Evolutionary conservation across 192 early-diverging fungal species (phyloP).

Genomic region (Podila clonocystis): DNA sequence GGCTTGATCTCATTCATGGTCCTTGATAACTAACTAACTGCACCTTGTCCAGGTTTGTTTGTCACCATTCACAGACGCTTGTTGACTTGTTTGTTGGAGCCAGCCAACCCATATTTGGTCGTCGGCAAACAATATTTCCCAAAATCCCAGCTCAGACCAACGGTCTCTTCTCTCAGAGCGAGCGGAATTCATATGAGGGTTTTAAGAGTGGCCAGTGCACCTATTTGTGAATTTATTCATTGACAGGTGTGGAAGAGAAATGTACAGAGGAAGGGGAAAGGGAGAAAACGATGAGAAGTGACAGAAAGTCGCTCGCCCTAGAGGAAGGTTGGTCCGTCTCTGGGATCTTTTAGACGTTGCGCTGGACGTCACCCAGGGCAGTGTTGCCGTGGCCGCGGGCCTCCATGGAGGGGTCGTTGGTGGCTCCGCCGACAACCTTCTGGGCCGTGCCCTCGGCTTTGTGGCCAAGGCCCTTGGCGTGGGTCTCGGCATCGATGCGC

Average conservation of each 20-base stretch:
- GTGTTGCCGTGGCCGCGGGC: constrained; percentile 25
- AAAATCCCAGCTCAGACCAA: too few relatives aligned
- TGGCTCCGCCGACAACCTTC: constrained; percentile 12
- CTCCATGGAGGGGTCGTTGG: constrained; percentile 8
- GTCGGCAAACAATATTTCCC: too few relatives aligned
- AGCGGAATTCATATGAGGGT: too few relatives aligned
- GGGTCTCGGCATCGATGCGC: background rate
- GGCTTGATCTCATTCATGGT: too few relatives aligned
- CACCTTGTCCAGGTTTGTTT: too few relatives aligned
- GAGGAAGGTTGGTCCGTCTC: too few relatives aligned
- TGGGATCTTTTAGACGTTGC: constrained; percentile 7
- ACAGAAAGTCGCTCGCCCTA: too few relatives aligned
- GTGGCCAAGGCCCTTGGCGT: constrained; percentile 24
- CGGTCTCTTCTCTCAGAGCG: too few relatives aligned
- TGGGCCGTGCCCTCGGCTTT: constrained; percentile 20
- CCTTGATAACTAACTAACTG: too few relatives aligned
- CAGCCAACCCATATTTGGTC: too few relatives aligned
- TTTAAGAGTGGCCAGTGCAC: background rate
- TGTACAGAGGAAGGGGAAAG: background rate
- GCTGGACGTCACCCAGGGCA: constrained; percentile 29
- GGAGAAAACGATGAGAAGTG: background rate
- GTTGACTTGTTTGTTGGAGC: too few relatives aligned
- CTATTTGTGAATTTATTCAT: background rate
- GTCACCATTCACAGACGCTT: too few relatives aligned
- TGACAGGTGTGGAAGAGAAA: background rate